Conservation (phyloP, 164 flowering plant species). For the Vitis vinifera region ASM3070453v1 NC_081816.1:12854001-12854500, state of each 20-base stretch:
- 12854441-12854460: no score
- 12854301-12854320: background rate
- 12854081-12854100: constrained; percentile 20
- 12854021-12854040: no score
- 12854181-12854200: constrained; percentile 7
- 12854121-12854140: constrained; percentile 12
- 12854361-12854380: no score
- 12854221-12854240: constrained; percentile 21
- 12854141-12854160: constrained; percentile 12
- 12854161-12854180: constrained; percentile 16
- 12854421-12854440: no score
- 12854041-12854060: constrained; percentile 6
- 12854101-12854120: constrained; percentile 14
- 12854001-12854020: no score
- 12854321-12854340: no score
- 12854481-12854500: no score
- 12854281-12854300: constrained; percentile 19
- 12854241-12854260: constrained; percentile 9
- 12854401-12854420: no score
- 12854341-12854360: no score
- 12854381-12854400: no score
- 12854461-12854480: no score
- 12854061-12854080: background rate
- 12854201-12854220: constrained; percentile 14
- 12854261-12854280: background rate